These are phyloP conservation scores for Rhizodiscina lignyota DNA, from an alignment of 495 filamentous ascomycete species.

Conservation along the genomic window DNA sequence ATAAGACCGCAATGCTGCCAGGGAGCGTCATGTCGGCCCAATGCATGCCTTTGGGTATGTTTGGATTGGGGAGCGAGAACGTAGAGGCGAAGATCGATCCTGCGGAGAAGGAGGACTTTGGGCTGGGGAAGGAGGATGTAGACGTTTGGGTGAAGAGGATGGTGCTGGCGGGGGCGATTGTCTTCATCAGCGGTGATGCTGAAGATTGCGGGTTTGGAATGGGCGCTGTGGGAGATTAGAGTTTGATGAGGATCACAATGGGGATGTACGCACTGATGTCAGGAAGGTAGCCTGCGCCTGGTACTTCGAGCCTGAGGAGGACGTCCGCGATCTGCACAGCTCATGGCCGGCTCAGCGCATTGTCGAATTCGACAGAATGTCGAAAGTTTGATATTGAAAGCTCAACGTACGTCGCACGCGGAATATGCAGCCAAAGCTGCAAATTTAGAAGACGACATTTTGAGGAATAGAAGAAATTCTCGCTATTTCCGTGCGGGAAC, in stretches of 20 bases:
- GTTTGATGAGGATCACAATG: neutral
- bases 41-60: constrained; percentile 30
- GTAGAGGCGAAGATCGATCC: constrained; percentile 8
- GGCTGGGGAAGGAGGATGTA: constrained; percentile 9
- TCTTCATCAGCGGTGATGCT: constrained; percentile 19
- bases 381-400: neutral
- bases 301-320: constrained; percentile 19
- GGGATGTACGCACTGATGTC: constrained; percentile 39
- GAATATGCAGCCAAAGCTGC: constrained; percentile 8
- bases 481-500: too few relatives aligned
- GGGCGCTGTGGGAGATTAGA: constrained; percentile 2
- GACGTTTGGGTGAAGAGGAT: constrained; percentile 42
- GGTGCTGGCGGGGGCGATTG: constrained; percentile 44
- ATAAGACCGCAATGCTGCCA: constrained; percentile 38
- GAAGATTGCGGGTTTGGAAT: constrained; percentile 4
- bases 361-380: neutral
- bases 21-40: constrained; percentile 40
- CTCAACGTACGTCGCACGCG: constrained; percentile 45
- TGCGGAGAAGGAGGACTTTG: constrained; percentile 15
- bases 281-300: constrained; percentile 31
- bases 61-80: constrained; percentile 18
- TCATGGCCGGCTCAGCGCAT: neutral
- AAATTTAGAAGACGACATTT: constrained; percentile 4
- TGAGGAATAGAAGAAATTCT: too few relatives aligned
- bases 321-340: constrained; percentile 18